phyloP scores from a whole-genome alignment of 768 basidiomycete species.

The Sporobolomyces roseus region DNA sequence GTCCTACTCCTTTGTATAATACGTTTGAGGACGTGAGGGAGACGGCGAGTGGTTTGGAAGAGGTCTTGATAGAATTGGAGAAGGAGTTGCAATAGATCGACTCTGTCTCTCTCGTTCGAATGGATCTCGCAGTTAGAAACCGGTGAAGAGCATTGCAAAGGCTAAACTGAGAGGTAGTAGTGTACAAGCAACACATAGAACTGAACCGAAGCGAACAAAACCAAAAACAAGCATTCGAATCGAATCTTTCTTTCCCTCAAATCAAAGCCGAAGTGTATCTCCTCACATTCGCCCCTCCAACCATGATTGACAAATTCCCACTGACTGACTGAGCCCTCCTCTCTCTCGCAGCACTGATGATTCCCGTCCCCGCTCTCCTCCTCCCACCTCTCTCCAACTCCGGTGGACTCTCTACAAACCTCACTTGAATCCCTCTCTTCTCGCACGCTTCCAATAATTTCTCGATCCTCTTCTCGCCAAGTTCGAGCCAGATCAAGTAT shows the following conservation, averaged over 20 bases:
- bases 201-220: no score
- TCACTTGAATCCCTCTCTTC: not conserved
- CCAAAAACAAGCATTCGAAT: no score
- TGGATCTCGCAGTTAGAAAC: no score
- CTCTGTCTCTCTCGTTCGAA: no score
- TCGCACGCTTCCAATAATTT: constrained; percentile 6
- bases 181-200: no score
- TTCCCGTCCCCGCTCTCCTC: constrained; percentile 6
- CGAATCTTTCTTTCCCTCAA: no score
- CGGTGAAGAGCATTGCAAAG: no score
- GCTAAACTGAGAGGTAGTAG: no score
- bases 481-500: constrained; percentile 12
- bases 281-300: not conserved
- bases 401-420: not conserved
- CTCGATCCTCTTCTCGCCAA: constrained; percentile 10
- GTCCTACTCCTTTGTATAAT: constrained; percentile 84
- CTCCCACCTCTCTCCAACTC: constrained; percentile 13
- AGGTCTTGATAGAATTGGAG: no score
- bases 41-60: constrained; percentile 56
- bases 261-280: not conserved
- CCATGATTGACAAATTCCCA: not conserved
- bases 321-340: constrained; percentile 4
- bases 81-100: no score
- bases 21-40: constrained; percentile 69
- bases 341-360: not conserved